Conservation (phyloP, 2,329 filamentous ascomycete species). For the Hortaea werneckii region DNA sequence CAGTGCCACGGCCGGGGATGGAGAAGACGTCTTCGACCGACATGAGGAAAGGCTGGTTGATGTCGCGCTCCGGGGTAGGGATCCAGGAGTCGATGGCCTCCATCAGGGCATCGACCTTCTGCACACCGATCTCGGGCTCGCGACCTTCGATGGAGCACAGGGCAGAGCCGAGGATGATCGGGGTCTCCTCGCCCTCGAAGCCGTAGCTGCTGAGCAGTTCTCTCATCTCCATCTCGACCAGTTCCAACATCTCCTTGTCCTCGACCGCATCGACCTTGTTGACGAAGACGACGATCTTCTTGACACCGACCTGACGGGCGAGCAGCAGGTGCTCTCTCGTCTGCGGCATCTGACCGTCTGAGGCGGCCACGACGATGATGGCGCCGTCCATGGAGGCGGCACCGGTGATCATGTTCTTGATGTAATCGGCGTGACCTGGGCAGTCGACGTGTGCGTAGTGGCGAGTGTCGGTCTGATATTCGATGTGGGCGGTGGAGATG, state of each 20-base stretch:
- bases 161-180: constrained; percentile 93
- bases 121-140: constrained; percentile 71
- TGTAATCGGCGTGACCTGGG: constrained; percentile 99
- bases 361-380: constrained; percentile 96
- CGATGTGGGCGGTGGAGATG: constrained; percentile 96
- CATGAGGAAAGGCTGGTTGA: constrained; percentile 99
- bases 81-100: constrained; percentile 90
- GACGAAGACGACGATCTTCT: constrained; percentile 97
- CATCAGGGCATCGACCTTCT: constrained; percentile 88
- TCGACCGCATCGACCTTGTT: constrained; percentile 99
- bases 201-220: constrained; percentile 87
- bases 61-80: constrained; percentile 82
- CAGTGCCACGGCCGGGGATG: constrained; percentile 76
- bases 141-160: constrained; percentile 86
- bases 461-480: constrained; percentile 86
- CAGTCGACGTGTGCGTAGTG: constrained; percentile 99
- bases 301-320: constrained; percentile 94
- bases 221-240: constrained; percentile 99
- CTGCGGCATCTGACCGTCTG: constrained; percentile 99
- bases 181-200: constrained; percentile 96
- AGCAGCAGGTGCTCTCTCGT: constrained; percentile 96
- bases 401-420: constrained; percentile 99
- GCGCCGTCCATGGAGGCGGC: constrained; percentile 98
- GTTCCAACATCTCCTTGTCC: constrained; percentile 98
- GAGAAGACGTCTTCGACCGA: constrained; percentile 66